These are phyloP conservation scores for Boletellus deceptivus DNA, from an alignment of 1,284 basidiomycete species.

Conservation along the genomic window DNA sequence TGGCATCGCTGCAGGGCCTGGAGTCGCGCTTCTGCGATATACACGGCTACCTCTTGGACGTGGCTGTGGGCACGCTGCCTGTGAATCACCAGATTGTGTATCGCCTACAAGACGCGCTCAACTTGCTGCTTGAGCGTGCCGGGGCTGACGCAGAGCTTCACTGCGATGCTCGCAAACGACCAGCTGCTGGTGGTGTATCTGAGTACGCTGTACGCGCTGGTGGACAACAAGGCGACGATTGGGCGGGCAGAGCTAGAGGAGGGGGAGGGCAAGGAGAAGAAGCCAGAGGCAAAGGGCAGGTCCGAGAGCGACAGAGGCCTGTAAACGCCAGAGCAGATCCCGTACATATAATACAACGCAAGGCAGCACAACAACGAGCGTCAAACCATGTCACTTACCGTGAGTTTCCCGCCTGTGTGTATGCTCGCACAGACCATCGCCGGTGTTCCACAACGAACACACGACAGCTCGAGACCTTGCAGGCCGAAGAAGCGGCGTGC, in stretches of 20 bases:
- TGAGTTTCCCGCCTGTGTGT: neutral
- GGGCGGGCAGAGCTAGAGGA: constrained; percentile 80
- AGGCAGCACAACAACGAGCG: too few relatives aligned
- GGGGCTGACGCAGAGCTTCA: constrained; percentile 77
- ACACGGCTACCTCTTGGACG: constrained; percentile 84
- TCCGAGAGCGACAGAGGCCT: constrained; percentile 32
- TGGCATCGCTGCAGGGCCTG: constrained; percentile 89
- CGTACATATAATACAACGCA: too few relatives aligned
- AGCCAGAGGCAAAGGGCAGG: constrained; percentile 36
- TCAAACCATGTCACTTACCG: neutral
- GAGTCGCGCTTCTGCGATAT: constrained; percentile 86
- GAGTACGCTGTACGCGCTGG: constrained; percentile 88
- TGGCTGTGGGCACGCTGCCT: constrained; percentile 78
- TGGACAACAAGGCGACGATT: constrained; percentile 81
- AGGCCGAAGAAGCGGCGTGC: constrained; percentile 20
- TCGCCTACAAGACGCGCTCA: constrained; percentile 93
- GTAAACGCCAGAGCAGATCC: constrained; percentile 2
- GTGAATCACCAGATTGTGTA: constrained; percentile 97
- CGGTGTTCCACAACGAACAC: too few relatives aligned
- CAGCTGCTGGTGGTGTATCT: constrained; percentile 93
- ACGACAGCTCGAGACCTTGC: constrained; percentile 11
- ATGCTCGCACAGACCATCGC: neutral
- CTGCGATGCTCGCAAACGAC: constrained; percentile 92
- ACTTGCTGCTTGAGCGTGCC: constrained; percentile 80
- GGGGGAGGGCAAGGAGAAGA: constrained; percentile 53